phyloP scores from a whole-genome alignment of 805 yeast species.

The Pichia heedii region DNA sequence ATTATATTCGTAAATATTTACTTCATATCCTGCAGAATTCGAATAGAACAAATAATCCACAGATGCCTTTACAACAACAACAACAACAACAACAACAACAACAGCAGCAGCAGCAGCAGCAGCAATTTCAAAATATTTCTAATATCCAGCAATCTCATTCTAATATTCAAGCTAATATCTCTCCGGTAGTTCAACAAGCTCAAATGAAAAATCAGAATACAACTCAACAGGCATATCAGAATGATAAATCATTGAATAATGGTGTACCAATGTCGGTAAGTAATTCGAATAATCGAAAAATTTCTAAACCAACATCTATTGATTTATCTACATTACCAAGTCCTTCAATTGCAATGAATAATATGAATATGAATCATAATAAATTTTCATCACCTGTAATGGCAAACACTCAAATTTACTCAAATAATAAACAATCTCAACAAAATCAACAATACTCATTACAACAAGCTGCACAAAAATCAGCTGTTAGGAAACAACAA shows the following conservation, averaged over 20 bases:
- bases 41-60: constrained; percentile 2
- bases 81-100: constrained; percentile 2
- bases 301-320: constrained; percentile 1
- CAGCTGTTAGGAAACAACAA: constrained; percentile 3
- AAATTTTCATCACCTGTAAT: neutral
- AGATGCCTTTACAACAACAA: constrained; percentile 5
- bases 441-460: neutral
- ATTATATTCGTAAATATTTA: constrained; percentile 27
- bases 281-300: neutral
- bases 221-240: neutral
- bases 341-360: constrained; percentile 4
- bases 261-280: neutral
- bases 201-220: neutral
- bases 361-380: neutral
- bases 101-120: constrained; percentile 4
- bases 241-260: neutral
- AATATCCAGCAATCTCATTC: neutral
- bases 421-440: neutral
- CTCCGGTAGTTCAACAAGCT: neutral
- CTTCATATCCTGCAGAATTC: constrained; percentile 22
- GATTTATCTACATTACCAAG: constrained; percentile 3
- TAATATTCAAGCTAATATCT: neutral
- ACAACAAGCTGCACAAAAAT: constrained; percentile 6
- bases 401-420: constrained; percentile 1
- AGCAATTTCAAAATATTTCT: neutral